Evolutionary conservation across 202 grass and related monocot genomes (phyloP), one percentile per base, ranked within the genome.

Genomic region (Panicum virgatum): DNA sequence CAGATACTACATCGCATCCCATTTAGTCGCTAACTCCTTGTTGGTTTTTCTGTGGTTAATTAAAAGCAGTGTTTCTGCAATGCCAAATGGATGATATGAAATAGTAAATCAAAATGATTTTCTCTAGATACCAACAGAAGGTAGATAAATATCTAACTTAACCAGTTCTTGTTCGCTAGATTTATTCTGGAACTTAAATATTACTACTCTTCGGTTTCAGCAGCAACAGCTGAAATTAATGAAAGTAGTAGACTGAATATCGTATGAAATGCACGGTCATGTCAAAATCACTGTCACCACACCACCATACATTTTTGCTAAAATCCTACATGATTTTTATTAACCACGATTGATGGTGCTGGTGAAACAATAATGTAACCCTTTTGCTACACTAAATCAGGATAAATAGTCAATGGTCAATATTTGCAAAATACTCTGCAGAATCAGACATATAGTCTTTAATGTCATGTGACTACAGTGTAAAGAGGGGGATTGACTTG

Each of bases 391-490:
- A 59, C 26, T 66, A 42, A 46, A 30, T 59, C 37, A 66, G 14
- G 20, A 51, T 72, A 56, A 19, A 25, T 45, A 16, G 26, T 73
- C 47, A 54, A 14, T 12, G n/a, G 60, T 22, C 36, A 64, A 4
- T 26, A 40, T 59, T 32, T 52, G 64, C 65, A 61, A 50, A 71
- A 69, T 69, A 34, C 63, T 50, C 9, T 58, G 12, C 62, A 46
- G 3, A 60, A 59, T 83, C 47, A 76, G 51, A 56, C 62, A 44
- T 25, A 76, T 26, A 80, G 42, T 74, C 59, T 86, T 57, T 36
- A 29, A 71, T 53, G 74, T 76, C 78, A 62, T 70, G 71, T 62
- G 78, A 76, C 16, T 81, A 73, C 79, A 56, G 44, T 14, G 52
- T 44, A 36, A 36, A 23, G 47, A 36, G 45, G 80, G 34, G 14